Conservation (phyloP, 73 alveolate species). For the Uronychia binucleata region DNA sequence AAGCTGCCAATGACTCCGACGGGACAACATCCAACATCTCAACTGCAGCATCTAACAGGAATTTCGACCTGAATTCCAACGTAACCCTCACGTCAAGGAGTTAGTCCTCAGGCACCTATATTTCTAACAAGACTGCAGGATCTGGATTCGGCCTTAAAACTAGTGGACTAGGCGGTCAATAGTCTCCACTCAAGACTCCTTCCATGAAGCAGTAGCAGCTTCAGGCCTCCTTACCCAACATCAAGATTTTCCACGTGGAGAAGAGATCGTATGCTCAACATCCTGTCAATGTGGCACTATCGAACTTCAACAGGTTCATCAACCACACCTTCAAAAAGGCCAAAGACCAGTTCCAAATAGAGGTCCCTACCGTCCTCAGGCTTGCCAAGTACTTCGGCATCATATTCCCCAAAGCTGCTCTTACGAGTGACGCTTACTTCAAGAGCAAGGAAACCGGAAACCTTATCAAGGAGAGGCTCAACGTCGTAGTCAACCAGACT, state of each 20-base stretch:
- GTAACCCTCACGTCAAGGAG: background rate
- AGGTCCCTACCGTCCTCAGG: background rate
- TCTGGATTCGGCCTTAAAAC: no score
- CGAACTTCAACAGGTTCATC: slow-evolving; percentile 26
- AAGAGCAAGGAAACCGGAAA: slow-evolving; percentile 20
- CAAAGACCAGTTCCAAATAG: background rate
- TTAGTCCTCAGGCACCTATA: background rate
- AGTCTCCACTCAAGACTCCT: background rate
- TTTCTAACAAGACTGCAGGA: background rate
- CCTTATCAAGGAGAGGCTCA: slow-evolving; percentile 46
- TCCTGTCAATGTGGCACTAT: slow-evolving; percentile 12
- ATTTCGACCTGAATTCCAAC: background rate
- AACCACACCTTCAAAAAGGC: slow-evolving; percentile 18
- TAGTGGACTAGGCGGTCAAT: background rate
- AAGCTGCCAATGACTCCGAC: background rate
- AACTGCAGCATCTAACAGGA: background rate
- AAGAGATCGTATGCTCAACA: slow-evolving; percentile 1
- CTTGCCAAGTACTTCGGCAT: background rate
- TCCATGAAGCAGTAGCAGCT: background rate
- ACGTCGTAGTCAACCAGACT: background rate
- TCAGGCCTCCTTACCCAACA: background rate
- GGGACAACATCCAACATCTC: background rate
- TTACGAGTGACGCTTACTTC: background rate
- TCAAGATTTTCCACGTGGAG: background rate
- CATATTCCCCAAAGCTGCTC: background rate